Evolutionary conservation across 345 rosid genomes (phyloP).

Genomic region (Moricandia moricandioides): DNA sequence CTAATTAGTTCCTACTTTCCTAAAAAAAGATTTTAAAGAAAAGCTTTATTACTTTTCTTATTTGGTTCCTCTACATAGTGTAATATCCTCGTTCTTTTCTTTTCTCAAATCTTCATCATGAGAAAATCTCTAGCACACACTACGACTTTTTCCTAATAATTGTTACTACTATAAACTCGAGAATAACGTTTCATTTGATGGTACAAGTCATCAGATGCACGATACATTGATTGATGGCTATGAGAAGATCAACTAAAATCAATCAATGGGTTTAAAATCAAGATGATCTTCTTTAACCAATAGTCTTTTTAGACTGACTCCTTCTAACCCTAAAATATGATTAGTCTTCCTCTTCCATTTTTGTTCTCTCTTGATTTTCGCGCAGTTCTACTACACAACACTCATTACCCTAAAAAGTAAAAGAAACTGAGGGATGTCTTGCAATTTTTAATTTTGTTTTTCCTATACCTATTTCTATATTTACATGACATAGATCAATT

Average conservation of each 20-base stretch:
- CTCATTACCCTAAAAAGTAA: conserved; percentile 39
- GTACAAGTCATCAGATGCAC: conserved; percentile 32
- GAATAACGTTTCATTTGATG: conserved; percentile 32
- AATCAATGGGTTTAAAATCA: conserved; percentile 26
- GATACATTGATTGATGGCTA: conserved; percentile 30
- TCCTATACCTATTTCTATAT: background rate
- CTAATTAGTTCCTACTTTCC: conserved; percentile 5
- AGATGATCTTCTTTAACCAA: conserved; percentile 38
- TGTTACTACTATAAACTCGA: conserved; percentile 1
- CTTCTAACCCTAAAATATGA: conserved; percentile 31
- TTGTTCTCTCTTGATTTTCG: conserved; percentile 23
- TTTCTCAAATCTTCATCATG: conserved; percentile 19
- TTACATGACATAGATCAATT: background rate
- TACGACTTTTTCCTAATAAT: conserved; percentile 11
- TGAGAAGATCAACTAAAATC: conserved; percentile 32
- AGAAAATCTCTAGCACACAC: conserved; percentile 17
- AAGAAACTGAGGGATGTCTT: conserved; percentile 16
- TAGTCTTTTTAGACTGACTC: conserved; percentile 27
- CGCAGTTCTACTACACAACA: conserved; percentile 30
- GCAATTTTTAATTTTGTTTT: background rate
- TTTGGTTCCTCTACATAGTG: background rate
- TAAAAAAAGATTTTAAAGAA: conserved; percentile 14
- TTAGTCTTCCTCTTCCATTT: conserved; percentile 25
- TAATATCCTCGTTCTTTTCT: background rate
- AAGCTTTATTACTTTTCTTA: background rate